phyloP scores from a whole-genome alignment of 345 rosid genomes.

The Litchi chinensis region DNA sequence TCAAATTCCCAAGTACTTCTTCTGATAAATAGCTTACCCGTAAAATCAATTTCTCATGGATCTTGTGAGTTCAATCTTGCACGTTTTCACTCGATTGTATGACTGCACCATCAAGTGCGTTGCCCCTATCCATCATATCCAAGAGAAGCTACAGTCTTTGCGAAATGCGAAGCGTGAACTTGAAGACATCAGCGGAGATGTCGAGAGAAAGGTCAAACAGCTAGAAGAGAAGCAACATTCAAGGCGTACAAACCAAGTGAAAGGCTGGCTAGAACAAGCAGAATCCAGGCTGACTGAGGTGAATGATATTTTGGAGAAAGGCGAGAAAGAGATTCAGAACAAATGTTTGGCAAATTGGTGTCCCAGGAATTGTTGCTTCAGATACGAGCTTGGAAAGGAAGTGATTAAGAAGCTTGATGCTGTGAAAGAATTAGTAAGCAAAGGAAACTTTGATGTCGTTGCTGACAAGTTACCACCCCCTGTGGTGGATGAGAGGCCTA shows the following conservation, averaged over 20 bases:
- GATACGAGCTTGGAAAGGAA: not conserved
- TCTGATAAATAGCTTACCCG: too few relatives aligned
- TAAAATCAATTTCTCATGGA: not conserved
- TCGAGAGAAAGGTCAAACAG: not conserved
- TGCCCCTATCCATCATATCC: not conserved
- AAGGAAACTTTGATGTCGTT: not conserved
- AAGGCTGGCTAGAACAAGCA: not conserved
- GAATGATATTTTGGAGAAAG: too few relatives aligned
- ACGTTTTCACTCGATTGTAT: not conserved
- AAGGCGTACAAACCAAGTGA: not conserved
- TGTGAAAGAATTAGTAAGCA: not conserved
- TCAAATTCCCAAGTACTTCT: too few relatives aligned
- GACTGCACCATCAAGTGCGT: not conserved
- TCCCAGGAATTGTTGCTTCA: not conserved
- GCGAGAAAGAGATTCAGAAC: not conserved
- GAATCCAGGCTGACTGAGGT: not conserved
- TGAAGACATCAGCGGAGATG: not conserved
- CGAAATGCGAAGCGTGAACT: not conserved
- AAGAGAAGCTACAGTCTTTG: not conserved
- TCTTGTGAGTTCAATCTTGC: not conserved
- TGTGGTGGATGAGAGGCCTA: not conserved
- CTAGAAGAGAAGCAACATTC: not conserved
- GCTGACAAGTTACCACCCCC: not conserved
- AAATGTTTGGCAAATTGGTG: not conserved
- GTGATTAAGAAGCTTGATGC: not conserved